phyloP scores from a whole-genome alignment of 2,329 filamentous ascomycete species.

The Neoscytalidium dimidiatum region DNA sequence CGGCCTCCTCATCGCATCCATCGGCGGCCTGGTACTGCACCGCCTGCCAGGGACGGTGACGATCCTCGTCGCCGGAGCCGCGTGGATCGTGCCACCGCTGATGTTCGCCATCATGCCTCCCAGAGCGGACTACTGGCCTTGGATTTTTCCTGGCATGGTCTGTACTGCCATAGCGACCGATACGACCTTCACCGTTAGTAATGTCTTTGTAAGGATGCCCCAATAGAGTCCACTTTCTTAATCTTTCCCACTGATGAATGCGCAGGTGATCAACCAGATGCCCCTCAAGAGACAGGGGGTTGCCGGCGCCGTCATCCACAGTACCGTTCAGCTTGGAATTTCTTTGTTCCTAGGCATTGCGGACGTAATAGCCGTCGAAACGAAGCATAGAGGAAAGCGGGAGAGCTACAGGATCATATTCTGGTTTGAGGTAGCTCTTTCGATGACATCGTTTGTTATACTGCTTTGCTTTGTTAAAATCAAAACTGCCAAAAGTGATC shows the following conservation, averaged over 20 bases:
- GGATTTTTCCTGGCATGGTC: constrained; percentile 70
- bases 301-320: constrained; percentile 68
- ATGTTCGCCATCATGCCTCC: constrained; percentile 66
- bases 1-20: too few relatives aligned
- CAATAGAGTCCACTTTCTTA: constrained; percentile 51
- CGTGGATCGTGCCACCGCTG: constrained; percentile 55
- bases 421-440: constrained; percentile 60
- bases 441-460: neutral
- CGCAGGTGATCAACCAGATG: neutral
- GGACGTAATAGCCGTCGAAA: constrained; percentile 61
- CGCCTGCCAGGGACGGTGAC: constrained; percentile 54
- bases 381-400: constrained; percentile 44
- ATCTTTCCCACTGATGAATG: neutral
- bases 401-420: constrained; percentile 66
- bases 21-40: too few relatives aligned
- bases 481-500: constrained; percentile 14
- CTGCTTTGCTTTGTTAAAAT: constrained; percentile 8
- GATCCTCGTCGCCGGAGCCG: constrained; percentile 61
- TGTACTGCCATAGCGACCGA: constrained; percentile 73
- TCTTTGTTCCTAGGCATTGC: constrained; percentile 71
- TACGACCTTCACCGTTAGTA: constrained; percentile 72
- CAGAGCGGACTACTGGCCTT: constrained; percentile 67
- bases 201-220: constrained; percentile 72
- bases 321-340: constrained; percentile 70
- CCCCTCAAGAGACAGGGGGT: constrained; percentile 59